phyloP scores from a whole-genome alignment of 495 filamentous ascomycete genomes.

The Arthonia radiata region DNA sequence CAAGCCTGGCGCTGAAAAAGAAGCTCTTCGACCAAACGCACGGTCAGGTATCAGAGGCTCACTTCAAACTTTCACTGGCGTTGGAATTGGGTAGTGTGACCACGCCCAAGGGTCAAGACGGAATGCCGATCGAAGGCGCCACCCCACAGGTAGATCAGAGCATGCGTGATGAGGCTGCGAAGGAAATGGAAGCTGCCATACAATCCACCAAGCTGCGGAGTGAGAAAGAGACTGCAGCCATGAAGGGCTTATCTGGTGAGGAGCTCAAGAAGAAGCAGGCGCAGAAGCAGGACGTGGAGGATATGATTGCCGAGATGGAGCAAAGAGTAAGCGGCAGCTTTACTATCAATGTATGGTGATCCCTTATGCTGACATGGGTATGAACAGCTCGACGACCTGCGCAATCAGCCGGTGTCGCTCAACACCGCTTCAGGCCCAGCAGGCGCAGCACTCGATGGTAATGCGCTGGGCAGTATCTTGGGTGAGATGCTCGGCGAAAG shows the following conservation, averaged over 20 bases:
- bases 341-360: no score
- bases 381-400: slow-evolving; percentile 46
- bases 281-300: slow-evolving; percentile 46
- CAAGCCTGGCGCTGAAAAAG: slow-evolving; percentile 49
- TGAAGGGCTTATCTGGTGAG: slow-evolving; percentile 23
- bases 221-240: slow-evolving; percentile 40
- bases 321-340: no score
- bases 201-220: slow-evolving; percentile 53
- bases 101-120: slow-evolving; percentile 26
- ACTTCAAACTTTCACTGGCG: slow-evolving; percentile 87
- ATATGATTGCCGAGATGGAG: slow-evolving; percentile 73
- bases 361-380: no score
- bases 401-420: slow-evolving; percentile 40
- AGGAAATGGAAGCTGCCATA: slow-evolving; percentile 63
- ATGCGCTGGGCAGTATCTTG: slow-evolving; percentile 39
- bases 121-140: slow-evolving; percentile 3
- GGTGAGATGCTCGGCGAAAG: slow-evolving; percentile 49
- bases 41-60: slow-evolving; percentile 67
- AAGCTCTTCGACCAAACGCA: slow-evolving; percentile 55
- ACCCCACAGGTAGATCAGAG: slow-evolving; percentile 28
- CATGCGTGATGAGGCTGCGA: slow-evolving; percentile 49
- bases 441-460: slow-evolving; percentile 17
- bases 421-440: slow-evolving; percentile 18
- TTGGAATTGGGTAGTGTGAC: slow-evolving; percentile 79
- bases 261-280: slow-evolving; percentile 22